A percentile compares a stretch with the other conserved stretches of the same genome.
Conservation (phyloP, 2,329 filamentous ascomycete genomes). For the Fusarium chuoi region DNA sequence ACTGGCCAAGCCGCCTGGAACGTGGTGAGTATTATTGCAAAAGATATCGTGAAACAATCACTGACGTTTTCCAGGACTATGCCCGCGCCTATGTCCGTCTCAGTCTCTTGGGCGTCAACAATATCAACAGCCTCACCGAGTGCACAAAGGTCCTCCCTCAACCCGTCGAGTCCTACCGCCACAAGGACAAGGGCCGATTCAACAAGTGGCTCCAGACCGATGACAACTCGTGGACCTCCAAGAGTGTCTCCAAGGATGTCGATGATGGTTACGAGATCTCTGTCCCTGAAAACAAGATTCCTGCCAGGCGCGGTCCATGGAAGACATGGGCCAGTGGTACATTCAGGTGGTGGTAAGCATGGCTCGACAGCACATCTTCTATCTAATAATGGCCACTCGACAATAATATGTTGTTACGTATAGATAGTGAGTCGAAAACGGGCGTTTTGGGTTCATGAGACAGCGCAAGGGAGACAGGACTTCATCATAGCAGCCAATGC, state of each 20-base stretch:
- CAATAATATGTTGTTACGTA: not conserved
- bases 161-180: conserved; percentile 25
- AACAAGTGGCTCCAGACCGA: conserved; percentile 45
- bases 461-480: conserved; percentile 10
- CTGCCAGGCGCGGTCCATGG: conserved; percentile 27
- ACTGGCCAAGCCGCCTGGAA: conserved; percentile 55
- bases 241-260: conserved; percentile 39
- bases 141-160: conserved; percentile 63
- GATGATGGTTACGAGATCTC: conserved; percentile 40
- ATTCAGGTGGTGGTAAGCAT: conserved; percentile 33
- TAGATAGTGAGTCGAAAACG: not conserved
- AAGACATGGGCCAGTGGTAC: conserved; percentile 9
- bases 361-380: not conserved
- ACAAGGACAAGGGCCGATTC: conserved; percentile 36
- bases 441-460: conserved; percentile 13
- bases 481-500: conserved; percentile 5
- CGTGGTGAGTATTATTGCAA: conserved; percentile 45
- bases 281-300: conserved; percentile 37
- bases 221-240: conserved; percentile 41
- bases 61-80: conserved; percentile 53
- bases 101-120: conserved; percentile 65
- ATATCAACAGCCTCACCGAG: conserved; percentile 65
- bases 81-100: conserved; percentile 64
- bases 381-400: not conserved
- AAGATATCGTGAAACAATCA: not conserved